Evolutionary conservation across 1,284 basidiomycete species (phyloP), one percentile per base, ranked within the genome.

Genomic region (Taiwanofungus camphoratus): DNA sequence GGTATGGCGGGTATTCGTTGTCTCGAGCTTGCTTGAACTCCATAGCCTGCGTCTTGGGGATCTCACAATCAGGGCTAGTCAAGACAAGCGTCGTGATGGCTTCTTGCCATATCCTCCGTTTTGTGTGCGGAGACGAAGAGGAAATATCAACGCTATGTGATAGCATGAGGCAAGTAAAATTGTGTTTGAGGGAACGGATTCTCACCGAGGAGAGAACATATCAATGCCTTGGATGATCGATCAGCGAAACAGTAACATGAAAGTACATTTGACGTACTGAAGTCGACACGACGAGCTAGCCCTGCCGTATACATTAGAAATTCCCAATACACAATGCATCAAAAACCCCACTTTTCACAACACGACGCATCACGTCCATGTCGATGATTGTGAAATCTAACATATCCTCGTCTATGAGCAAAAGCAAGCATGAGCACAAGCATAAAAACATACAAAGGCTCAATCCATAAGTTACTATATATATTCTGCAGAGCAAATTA

Each of bases 51-150:
- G 69, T 65, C 29, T 68, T 56, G 2, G 82, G 82, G 56, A 91
- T 88, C 27, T 69, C 67, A 53, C 76, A 81, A 27, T 76, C 71
- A 1, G 74, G 66, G 45, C 66, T 73, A 1, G 80, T 82, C 20
- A 90, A 69, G 12, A 90, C 61, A 5, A 92, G 63, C 0, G 79
- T 77, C 0, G 83, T 78, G 21, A 90, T 69, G 5, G 84, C 75
- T 60, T 92, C 88, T 57, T 91, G 83, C 86, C 87, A 89, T n/a
- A 91, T 83, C 4, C 88, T 74, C 9, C 86, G 74, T 48, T 71
- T 78, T 29, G 77, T 70, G 56, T 92, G 87, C 12, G 76, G 68
- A 2, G 78, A 81, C 1, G 75, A 65, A 18, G 76, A 61, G 1
- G 78, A 74, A 33, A 83, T 61, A 59, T 89, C 79, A 46, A 90